Evolutionary conservation across 305 asterid species (phyloP).

Genomic region (Nicotiana rustica): DNA sequence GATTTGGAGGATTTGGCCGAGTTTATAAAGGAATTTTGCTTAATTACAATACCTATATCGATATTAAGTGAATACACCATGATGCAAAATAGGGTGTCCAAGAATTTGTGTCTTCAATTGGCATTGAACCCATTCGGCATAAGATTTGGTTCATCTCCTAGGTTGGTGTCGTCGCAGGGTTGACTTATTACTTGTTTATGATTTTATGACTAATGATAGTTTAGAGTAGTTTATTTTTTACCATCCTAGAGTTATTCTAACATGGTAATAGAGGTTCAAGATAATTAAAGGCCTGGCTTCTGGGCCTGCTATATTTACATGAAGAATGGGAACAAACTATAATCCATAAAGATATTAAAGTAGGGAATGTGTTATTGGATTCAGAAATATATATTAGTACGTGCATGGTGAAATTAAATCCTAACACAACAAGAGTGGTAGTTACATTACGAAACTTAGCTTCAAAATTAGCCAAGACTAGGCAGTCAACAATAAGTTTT

Average conservation of each 20-base stretch:
- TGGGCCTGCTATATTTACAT: conserved; percentile 62
- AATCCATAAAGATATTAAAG: conserved; percentile 58
- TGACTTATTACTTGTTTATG: conserved; percentile 60
- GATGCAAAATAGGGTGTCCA: conserved; percentile 47
- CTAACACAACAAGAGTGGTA: too few species aligned
- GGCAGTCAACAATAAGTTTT: too few species aligned
- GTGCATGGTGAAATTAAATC: too few species aligned
- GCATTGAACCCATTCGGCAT: conserved; percentile 51
- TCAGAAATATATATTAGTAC: too few species aligned
- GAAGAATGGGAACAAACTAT: conserved; percentile 74
- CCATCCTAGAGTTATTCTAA: conserved; percentile 46
- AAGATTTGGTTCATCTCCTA: conserved; percentile 52
- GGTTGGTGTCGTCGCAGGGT: conserved; percentile 50
- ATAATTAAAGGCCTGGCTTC: conserved; percentile 70
- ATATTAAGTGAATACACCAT: conserved; percentile 44
- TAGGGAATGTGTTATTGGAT: too few species aligned
- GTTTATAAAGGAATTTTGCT: conserved; percentile 51
- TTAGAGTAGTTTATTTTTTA: conserved; percentile 62
- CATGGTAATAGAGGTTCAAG: conserved; percentile 72
- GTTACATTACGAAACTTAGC: too few species aligned
- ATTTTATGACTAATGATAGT: conserved; percentile 75
- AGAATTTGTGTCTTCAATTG: conserved; percentile 47
- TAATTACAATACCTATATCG: conserved; percentile 37
- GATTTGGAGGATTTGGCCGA: conserved; percentile 52
- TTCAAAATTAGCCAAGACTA: too few species aligned